These are phyloP conservation scores for Canariomyces notabilis DNA, from an alignment of 2,329 filamentous ascomycete species.

Conservation along the genomic window DNA sequence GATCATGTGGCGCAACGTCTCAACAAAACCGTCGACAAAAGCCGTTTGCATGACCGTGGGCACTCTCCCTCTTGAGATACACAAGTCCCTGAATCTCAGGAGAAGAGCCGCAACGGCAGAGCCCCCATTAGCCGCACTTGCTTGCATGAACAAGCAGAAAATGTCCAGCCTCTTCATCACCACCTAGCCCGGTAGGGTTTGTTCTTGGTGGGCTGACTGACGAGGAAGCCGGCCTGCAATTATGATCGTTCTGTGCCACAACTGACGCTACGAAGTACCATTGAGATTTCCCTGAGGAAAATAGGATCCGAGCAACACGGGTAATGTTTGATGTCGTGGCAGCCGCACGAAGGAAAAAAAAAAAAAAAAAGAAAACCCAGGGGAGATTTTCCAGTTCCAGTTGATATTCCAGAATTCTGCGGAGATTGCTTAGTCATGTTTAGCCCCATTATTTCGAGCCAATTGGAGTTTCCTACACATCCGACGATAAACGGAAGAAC, in stretches of 20 bases:
- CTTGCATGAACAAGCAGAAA: slow-evolving; percentile 10
- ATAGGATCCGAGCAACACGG: slow-evolving; percentile 73
- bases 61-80: slow-evolving; percentile 1
- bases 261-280: slow-evolving; percentile 66
- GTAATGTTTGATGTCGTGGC: slow-evolving; percentile 62
- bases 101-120: slow-evolving; percentile 8
- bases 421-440: slow-evolving; percentile 21
- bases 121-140: slow-evolving; percentile 4
- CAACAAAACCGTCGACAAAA: slow-evolving; percentile 16
- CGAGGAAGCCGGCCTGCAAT: slow-evolving; percentile 66
- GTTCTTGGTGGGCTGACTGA: slow-evolving; percentile 40
- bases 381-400: slow-evolving; percentile 19
- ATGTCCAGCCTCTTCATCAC: slow-evolving; percentile 42
- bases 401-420: slow-evolving; percentile 22
- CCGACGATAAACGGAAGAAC: too few relatives aligned
- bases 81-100: slow-evolving; percentile 7
- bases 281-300: slow-evolving; percentile 46
- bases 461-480: too few relatives aligned
- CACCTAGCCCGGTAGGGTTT: slow-evolving; percentile 37
- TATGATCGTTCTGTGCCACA: slow-evolving; percentile 67
- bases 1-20: slow-evolving; percentile 10
- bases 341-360: slow-evolving; percentile 72
- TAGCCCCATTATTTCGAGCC: too few relatives aligned
- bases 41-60: slow-evolving; percentile 10
- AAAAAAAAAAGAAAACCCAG: slow-evolving; percentile 38